Conservation (phyloP, 2,329 filamentous ascomycete genomes). For the Penicillium hordei region DNA sequence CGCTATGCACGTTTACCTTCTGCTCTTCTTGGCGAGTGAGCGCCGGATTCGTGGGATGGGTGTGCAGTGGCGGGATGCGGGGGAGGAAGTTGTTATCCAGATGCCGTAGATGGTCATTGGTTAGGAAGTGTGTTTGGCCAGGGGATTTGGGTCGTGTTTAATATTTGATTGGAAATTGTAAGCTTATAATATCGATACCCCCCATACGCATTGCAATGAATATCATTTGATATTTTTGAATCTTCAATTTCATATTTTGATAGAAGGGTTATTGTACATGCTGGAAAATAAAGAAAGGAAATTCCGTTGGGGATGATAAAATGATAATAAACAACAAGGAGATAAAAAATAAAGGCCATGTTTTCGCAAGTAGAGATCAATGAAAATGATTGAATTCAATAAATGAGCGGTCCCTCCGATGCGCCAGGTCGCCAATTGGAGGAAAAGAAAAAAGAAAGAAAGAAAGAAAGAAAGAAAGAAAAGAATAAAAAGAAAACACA, state of each 20-base stretch:
- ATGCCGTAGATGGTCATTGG: conserved; percentile 39
- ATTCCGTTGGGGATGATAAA: background rate
- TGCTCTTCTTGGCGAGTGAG: conserved; percentile 71
- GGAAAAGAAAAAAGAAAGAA: background rate
- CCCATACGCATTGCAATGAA: background rate
- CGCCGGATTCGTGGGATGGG: conserved; percentile 59
- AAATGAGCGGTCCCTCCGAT: conserved; percentile 14
- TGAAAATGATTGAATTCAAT: conserved; percentile 3
- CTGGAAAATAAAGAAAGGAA: conserved; percentile 5
- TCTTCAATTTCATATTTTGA: conserved; percentile 12
- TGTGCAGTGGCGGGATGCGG: conserved; percentile 66
- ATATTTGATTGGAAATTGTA: background rate
- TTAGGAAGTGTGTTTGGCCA: background rate
- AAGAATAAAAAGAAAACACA: background rate
- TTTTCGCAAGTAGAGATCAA: conserved; percentile 1
- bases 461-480: background rate
- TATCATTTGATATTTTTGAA: background rate
- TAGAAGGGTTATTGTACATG: conserved; percentile 22
- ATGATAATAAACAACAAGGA: background rate
- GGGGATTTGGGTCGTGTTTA: background rate
- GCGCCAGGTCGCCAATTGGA: conserved; percentile 17
- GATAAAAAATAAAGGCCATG: conserved; percentile 2
- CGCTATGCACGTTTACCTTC: conserved; percentile 69
- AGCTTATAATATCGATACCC: background rate
- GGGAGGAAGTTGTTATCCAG: conserved; percentile 56